Base-by-base conservation (phyloP, 192 early-diverging fungal genomes). In the Glomus cerebriforme region DNA sequence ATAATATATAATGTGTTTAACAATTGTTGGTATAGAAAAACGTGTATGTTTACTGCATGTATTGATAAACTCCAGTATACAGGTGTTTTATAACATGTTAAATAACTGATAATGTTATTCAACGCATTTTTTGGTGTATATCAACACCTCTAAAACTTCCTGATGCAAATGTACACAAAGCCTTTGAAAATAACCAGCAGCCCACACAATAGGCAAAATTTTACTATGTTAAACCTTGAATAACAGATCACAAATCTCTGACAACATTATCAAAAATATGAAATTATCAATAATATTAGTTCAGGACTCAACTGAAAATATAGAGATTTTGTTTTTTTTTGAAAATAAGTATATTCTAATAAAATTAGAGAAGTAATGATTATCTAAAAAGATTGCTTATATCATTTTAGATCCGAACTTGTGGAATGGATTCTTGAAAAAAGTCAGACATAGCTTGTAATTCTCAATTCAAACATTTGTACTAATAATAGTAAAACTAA, bases 391-490 rank as follows among this genome's bases (percentile, higher is more conserved):
- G 27, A 74, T 49, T 19, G 22, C 0, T 74, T 74, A 49, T 74
- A 29, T 31, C 9, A 9, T 4, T 74, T 74, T 74, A 12, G 29
- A 74, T 59, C 49, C 26, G 31, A 74, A 31, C 54, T 59, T 74
- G 54, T 74, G 27, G 54, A 74, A 10, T 74, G 54, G 54, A 74
- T 74, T 26, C 32, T 73, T 73, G 8, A 58, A 32, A 73, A 73
- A 73, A 73, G 49, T 32, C 4, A 29, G 2, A 74, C 54, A 31
- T 22, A 24, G 29, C 73, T 74, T 9, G 49, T 74, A 49, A 22
- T 74, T 26, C 73, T 74, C 73, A 39, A 49, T 74, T 31, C 49
- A 32, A 9, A 73, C 49, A 22, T 59, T 34, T 32, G 54, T 73
- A 29, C n/a, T n/a, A 34, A 73, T 17, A 13, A 32, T 73, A 59